A percentile compares a stretch with the other conserved stretches of the same genome.
These are phyloP conservation scores for Mycena latifolia DNA, from an alignment of 768 basidiomycete species.

Conservation along the genomic window DNA sequence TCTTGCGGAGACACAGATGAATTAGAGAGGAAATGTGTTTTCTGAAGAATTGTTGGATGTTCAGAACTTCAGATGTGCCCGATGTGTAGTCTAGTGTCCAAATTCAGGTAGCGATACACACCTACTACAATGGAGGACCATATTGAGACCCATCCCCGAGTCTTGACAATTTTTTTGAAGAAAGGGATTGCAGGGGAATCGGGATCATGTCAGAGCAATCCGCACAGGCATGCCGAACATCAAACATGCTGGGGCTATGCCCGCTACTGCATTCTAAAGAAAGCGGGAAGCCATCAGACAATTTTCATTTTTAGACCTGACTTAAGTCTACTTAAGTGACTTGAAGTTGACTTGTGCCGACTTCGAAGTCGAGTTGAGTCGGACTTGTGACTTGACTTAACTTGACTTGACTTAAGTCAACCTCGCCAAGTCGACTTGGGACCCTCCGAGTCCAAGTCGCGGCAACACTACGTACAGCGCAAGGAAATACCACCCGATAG, in stretches of 20 bases:
- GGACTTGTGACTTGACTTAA: conserved; percentile 9
- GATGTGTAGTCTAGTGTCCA: conserved; percentile 9
- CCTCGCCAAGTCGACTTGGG: conserved; percentile 14
- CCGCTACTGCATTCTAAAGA: conserved; percentile 15
- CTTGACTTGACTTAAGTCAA: conserved; percentile 18
- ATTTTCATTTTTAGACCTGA: conserved; percentile 20
- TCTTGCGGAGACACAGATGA: conserved; percentile 7
- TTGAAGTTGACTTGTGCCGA: no score
- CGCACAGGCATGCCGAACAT: conserved; percentile 11
- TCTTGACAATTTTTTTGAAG: no score
- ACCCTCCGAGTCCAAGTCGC: no score
- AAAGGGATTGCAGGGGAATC: no score
- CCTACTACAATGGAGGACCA: conserved; percentile 13
- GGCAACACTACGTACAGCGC: conserved; percentile 16
- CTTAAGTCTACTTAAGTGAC: no score
- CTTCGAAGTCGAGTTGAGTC: conserved; percentile 3
- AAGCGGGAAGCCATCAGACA: conserved; percentile 13
- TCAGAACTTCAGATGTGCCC: neutral
- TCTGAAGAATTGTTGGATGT: conserved; percentile 7
- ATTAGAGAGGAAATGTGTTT: conserved; percentile 6
- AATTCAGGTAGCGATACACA: conserved; percentile 11
- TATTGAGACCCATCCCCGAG: conserved; percentile 15
- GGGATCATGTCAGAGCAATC: no score
- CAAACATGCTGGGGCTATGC: conserved; percentile 3
- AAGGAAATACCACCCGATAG: no score